phyloP scores from a whole-genome alignment of 306 rosid species.

The Pterocarpus santalinus region DNA sequence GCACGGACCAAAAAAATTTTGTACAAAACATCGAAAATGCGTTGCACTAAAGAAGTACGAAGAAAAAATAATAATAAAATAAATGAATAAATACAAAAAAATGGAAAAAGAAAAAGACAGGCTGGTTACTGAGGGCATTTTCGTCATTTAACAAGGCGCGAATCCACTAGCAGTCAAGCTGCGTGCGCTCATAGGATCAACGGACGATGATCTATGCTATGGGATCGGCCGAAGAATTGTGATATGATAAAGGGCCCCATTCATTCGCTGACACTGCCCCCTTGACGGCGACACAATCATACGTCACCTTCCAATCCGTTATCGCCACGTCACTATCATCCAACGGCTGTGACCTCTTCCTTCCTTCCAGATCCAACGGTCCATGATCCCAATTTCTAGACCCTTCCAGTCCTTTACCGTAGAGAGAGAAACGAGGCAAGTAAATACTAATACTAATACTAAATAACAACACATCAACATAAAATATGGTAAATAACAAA shows the following conservation, averaged over 20 bases:
- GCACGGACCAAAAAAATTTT: too few relatives aligned
- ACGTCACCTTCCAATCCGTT: slow-evolving; percentile 58
- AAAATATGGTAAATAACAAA: too few relatives aligned
- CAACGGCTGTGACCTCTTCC: slow-evolving; percentile 40
- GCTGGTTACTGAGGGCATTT: not conserved
- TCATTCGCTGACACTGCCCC: slow-evolving; percentile 35
- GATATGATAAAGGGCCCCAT: not conserved
- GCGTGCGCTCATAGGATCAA: not conserved
- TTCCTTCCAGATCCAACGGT: slow-evolving; percentile 51
- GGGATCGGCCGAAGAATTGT: not conserved
- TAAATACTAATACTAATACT: too few relatives aligned
- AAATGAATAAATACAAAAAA: too few relatives aligned
- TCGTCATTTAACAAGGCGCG: not conserved
- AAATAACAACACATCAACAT: too few relatives aligned
- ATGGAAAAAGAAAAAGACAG: too few relatives aligned
- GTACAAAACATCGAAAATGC: too few relatives aligned
- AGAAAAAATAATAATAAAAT: too few relatives aligned
- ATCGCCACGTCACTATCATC: slow-evolving; percentile 73
- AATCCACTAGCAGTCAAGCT: not conserved
- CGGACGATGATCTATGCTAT: not conserved
- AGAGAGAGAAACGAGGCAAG: too few relatives aligned
- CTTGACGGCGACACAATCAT: slow-evolving; percentile 49
- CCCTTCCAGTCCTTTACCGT: slow-evolving; percentile 54
- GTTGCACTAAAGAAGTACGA: too few relatives aligned
- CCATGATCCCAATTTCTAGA: slow-evolving; percentile 59